Evolutionary conservation across 2,329 filamentous ascomycete genomes (phyloP).

Genomic region (Colletotrichum nymphaeae): DNA sequence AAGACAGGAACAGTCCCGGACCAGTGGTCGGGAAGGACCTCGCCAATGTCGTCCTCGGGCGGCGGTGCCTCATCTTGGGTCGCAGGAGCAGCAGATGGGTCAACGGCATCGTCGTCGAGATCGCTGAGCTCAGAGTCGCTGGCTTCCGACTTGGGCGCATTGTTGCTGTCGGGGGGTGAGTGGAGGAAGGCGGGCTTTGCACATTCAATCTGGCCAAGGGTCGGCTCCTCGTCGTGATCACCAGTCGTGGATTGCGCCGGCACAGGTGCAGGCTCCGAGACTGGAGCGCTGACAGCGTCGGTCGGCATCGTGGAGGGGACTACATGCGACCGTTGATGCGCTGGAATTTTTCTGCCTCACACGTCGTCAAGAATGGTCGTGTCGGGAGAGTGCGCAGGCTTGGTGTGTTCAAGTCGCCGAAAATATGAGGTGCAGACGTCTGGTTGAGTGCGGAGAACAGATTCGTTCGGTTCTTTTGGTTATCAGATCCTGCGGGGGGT

Average conservation of each 20-base stretch:
- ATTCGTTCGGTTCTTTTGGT: constrained; percentile 36
- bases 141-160: constrained; percentile 67
- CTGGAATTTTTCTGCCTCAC: not conserved
- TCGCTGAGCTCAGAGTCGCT: constrained; percentile 76
- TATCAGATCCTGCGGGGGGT: constrained; percentile 36
- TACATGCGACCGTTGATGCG: constrained; percentile 54
- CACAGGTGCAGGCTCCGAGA: constrained; percentile 49
- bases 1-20: constrained; percentile 94
- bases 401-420: constrained; percentile 27
- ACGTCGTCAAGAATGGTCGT: constrained; percentile 3
- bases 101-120: constrained; percentile 65
- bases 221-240: constrained; percentile 38
- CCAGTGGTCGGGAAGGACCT: constrained; percentile 87
- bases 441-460: constrained; percentile 34
- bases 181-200: constrained; percentile 63
- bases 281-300: constrained; percentile 63
- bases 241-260: constrained; percentile 37
- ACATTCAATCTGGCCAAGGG: constrained; percentile 45
- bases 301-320: constrained; percentile 63
- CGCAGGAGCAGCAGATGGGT: constrained; percentile 36
- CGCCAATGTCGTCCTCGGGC: constrained; percentile 70
- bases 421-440: constrained; percentile 35
- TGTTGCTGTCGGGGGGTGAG: constrained; percentile 74
- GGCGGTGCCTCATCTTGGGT: constrained; percentile 37
- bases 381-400: constrained; percentile 7